A percentile compares a stretch with the other conserved stretches of the same genome.
phyloP scores from a whole-genome alignment of 495 filamentous ascomycete species.

The Wilcoxina mikolae region DNA sequence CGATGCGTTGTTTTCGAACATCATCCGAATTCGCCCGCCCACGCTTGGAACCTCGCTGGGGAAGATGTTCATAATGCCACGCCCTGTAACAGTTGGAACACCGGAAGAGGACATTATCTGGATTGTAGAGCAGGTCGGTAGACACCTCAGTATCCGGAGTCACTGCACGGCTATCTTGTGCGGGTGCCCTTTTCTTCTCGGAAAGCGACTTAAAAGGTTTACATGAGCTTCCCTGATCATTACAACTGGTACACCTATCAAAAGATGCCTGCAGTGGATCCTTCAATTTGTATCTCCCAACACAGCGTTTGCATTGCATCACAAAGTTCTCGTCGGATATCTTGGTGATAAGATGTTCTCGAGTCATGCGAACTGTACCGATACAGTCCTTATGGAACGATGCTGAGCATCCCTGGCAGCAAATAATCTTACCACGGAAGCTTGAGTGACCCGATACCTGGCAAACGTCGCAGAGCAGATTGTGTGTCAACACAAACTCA shows the following conservation, averaged over 20 bases:
- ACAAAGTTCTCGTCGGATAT: conserved; percentile 61
- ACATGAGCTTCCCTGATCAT: conserved; percentile 45
- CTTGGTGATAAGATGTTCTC: conserved; percentile 94
- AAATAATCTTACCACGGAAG: conserved; percentile 47
- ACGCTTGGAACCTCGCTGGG: conserved; percentile 31
- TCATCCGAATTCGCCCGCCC: conserved; percentile 12
- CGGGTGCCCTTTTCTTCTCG: conserved; percentile 36
- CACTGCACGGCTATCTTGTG: neutral
- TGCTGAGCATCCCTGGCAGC: conserved; percentile 79
- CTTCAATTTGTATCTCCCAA: conserved; percentile 49
- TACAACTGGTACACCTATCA: conserved; percentile 56
- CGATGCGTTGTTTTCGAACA: conserved; percentile 36
- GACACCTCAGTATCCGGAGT: conserved; percentile 38
- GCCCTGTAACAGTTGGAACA: conserved; percentile 62
- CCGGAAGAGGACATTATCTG: conserved; percentile 63
- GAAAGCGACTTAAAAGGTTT: conserved; percentile 45
- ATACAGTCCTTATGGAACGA: conserved; percentile 73
- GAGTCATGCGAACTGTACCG: conserved; percentile 43
- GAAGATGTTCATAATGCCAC: conserved; percentile 72
- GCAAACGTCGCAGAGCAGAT: conserved; percentile 60
- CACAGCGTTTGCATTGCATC: conserved; percentile 76
- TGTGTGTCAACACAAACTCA: conserved; percentile 37
- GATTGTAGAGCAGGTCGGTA: conserved; percentile 52
- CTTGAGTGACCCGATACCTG: conserved; percentile 39
- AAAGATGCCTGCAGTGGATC: conserved; percentile 53